phyloP scores from a whole-genome alignment of 768 basidiomycete genomes.

The Pleurotus tuoliensis region DNA sequence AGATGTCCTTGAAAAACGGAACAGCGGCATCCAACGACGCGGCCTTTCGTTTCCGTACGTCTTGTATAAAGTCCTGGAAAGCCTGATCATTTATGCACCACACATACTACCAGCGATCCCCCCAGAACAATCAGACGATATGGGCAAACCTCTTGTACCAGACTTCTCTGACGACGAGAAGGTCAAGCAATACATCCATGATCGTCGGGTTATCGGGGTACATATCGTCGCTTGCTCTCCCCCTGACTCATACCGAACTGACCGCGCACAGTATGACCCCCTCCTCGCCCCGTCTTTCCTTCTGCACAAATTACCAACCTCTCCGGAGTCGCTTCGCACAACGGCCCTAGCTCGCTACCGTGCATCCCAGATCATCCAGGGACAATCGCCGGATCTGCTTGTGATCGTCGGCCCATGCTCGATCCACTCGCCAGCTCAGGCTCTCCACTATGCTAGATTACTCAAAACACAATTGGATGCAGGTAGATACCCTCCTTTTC shows the following conservation, averaged over 20 bases:
- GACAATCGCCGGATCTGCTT: neutral
- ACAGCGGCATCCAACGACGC: too few relatives aligned
- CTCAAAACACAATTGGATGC: slow-evolving; percentile 2
- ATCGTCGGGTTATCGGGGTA: slow-evolving; percentile 68
- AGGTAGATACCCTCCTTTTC: neutral
- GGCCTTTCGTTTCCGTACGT: too few relatives aligned
- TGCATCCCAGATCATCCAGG: slow-evolving; percentile 41
- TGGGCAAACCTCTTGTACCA: slow-evolving; percentile 45
- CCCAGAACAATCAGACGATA: too few relatives aligned
- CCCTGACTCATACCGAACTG: too few relatives aligned
- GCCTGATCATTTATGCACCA: too few relatives aligned
- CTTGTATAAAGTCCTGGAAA: too few relatives aligned
- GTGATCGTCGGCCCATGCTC: slow-evolving; percentile 7
- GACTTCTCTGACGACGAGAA: slow-evolving; percentile 59
- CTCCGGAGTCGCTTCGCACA: slow-evolving; percentile 61
- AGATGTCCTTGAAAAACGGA: too few relatives aligned
- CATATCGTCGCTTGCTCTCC: too few relatives aligned
- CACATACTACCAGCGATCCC: too few relatives aligned
- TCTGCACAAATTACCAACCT: slow-evolving; percentile 77
- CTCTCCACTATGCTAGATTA: neutral
- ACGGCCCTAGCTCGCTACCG: slow-evolving; percentile 78
- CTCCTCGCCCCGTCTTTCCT: slow-evolving; percentile 91
- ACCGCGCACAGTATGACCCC: slow-evolving; percentile 65
- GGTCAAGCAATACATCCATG: slow-evolving; percentile 72
- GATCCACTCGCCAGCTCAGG: slow-evolving; percentile 5